These are phyloP conservation scores for Xanthoparmelia taractica DNA, from an alignment of 495 filamentous ascomycete genomes.

Conservation along the genomic window DNA sequence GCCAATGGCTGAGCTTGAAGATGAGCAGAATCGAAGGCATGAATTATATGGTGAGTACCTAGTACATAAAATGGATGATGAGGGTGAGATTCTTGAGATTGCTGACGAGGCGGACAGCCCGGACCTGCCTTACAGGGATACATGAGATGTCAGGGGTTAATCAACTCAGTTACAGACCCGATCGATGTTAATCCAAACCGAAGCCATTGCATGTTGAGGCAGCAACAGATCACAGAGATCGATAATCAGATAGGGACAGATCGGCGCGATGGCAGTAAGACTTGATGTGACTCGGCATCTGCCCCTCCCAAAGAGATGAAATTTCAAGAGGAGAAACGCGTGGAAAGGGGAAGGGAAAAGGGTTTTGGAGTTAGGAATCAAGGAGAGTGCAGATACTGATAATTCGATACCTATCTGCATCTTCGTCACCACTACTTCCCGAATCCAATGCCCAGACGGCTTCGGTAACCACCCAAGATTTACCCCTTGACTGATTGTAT, in stretches of 20 bases:
- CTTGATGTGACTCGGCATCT: neutral
- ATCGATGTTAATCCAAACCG: neutral
- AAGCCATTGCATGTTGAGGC: constrained; percentile 2
- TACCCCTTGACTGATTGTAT: too few species aligned
- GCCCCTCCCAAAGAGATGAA: neutral
- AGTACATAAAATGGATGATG: neutral
- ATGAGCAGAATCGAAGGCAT: neutral
- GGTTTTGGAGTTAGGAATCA: too few species aligned
- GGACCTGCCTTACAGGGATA: neutral
- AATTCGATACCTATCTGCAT: too few species aligned
- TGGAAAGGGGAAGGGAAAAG: too few species aligned
- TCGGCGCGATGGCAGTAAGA: neutral
- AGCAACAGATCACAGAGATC: neutral
- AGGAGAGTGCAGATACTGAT: too few species aligned
- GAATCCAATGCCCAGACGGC: too few species aligned
- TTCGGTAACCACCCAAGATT: too few species aligned
- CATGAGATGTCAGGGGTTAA: neutral
- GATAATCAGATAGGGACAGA: neutral
- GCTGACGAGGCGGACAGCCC: neutral
- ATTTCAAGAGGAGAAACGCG: too few species aligned
- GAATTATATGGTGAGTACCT: neutral
- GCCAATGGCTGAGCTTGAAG: neutral
- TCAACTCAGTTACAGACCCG: neutral
- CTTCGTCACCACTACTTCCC: too few species aligned
- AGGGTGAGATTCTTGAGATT: neutral